Evolutionary conservation across 2,329 filamentous ascomycete species (phyloP).

Genomic region (Tolypocladium inflatum): DNA sequence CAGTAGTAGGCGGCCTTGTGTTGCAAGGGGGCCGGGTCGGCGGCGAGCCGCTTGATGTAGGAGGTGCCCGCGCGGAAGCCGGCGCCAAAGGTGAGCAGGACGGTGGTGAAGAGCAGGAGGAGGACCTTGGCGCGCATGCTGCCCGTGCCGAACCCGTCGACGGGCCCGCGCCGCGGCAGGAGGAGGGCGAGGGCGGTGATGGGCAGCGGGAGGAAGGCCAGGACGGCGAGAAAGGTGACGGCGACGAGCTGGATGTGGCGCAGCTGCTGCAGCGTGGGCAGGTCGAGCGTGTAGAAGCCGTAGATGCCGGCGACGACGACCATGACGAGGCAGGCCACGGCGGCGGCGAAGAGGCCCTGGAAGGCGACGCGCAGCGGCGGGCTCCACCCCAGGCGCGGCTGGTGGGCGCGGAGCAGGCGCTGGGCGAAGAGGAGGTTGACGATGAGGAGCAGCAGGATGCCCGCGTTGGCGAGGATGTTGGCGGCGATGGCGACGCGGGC

Average conservation of each 20-base stretch:
- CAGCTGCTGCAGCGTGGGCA: slow-evolving; percentile 37
- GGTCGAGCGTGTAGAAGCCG: slow-evolving; percentile 55
- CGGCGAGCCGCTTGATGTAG: slow-evolving; percentile 40
- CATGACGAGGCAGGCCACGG: slow-evolving; percentile 52
- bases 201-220: slow-evolving; percentile 54
- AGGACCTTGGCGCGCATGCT: slow-evolving; percentile 56
- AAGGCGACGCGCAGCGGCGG: slow-evolving; percentile 40
- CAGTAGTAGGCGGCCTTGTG: slow-evolving; percentile 66
- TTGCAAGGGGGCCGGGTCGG: slow-evolving; percentile 59
- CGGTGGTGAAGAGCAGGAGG: slow-evolving; percentile 49
- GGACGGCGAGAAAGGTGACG: slow-evolving; percentile 48
- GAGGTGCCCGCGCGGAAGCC: slow-evolving; percentile 54
- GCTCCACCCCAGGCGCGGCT: slow-evolving; percentile 64
- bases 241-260: slow-evolving; percentile 57
- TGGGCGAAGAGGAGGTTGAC: slow-evolving; percentile 71
- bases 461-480: slow-evolving; percentile 61
- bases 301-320: slow-evolving; percentile 57
- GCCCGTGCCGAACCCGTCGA: slow-evolving; percentile 49
- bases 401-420: slow-evolving; percentile 63
- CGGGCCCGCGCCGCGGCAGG: slow-evolving; percentile 32
- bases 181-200: slow-evolving; percentile 42
- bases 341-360: slow-evolving; percentile 45
- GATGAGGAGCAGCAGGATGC: slow-evolving; percentile 66
- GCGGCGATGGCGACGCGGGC: slow-evolving; percentile 45
- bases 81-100: slow-evolving; percentile 58